Evolutionary conservation across 2,329 filamentous ascomycete genomes (phyloP).

Genomic region (Aspergillus oerlinghausenensis): DNA sequence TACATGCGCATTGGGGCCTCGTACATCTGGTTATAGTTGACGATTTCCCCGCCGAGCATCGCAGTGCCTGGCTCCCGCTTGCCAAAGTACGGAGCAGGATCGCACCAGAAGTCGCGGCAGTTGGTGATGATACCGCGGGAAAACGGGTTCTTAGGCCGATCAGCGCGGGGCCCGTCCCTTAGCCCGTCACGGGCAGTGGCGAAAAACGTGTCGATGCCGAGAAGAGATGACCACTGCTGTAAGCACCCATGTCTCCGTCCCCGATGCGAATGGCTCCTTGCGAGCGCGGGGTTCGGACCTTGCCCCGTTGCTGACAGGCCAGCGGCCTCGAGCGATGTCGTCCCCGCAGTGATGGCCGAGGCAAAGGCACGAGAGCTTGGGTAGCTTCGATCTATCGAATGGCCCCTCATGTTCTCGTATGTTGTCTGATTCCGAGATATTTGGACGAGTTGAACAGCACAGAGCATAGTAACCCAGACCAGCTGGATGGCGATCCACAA

Average conservation of each 20-base stretch:
- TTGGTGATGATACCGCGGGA: slow-evolving; percentile 79
- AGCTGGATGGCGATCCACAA: slow-evolving; percentile 81
- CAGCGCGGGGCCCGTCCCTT: slow-evolving; percentile 42
- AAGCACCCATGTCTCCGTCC: slow-evolving; percentile 57
- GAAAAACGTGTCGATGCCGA: slow-evolving; percentile 91
- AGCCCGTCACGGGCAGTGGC: slow-evolving; percentile 79
- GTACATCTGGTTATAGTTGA: slow-evolving; percentile 89
- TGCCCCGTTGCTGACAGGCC: slow-evolving; percentile 65
- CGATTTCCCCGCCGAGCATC: slow-evolving; percentile 68
- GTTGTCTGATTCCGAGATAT: slow-evolving; percentile 91
- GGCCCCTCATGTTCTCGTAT: slow-evolving; percentile 90
- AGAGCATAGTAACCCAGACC: slow-evolving; percentile 94
- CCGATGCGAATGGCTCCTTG: slow-evolving; percentile 46
- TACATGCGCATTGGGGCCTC: slow-evolving; percentile 71
- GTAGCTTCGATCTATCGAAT: slow-evolving; percentile 56
- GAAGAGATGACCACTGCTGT: slow-evolving; percentile 73
- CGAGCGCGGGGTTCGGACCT: slow-evolving; percentile 55
- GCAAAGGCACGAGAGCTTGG: slow-evolving; percentile 58
- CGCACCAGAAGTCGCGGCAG: slow-evolving; percentile 95
- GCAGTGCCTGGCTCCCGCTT: slow-evolving; percentile 69
- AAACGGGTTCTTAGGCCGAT: slow-evolving; percentile 71
- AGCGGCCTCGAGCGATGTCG: slow-evolving; percentile 60
- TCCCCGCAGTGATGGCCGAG: slow-evolving; percentile 64
- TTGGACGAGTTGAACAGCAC: slow-evolving; percentile 89
- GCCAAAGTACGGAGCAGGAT: slow-evolving; percentile 76